Evolutionary conservation across 1,284 basidiomycete species (phyloP), one percentile per base, ranked within the genome.

Genomic region (Tilletia caries): DNA sequence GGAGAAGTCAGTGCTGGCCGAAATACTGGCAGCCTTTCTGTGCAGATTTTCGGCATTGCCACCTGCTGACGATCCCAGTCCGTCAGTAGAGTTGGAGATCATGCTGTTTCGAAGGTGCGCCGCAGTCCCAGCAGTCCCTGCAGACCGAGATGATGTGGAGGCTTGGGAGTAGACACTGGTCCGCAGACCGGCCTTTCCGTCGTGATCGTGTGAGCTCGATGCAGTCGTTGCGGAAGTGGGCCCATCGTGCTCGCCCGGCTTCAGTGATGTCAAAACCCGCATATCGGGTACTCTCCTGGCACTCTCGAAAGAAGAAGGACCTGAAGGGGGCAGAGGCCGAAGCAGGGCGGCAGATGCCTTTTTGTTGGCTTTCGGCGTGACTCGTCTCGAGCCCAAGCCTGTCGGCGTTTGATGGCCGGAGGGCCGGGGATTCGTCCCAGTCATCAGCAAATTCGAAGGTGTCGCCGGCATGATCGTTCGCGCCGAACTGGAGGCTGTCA

Each of bases 1-100:
- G 2, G 75, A 75, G 20, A 73, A 65, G 48, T 73, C 72, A 23
- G 73, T 73, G 8, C 48, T 25, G 8, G 48, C 48, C 10, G 48
- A 50, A 18, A 50, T 50, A 3, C 48, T 50, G 20, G 48, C 20
- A 8, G 13, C 48, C 23, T 25, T 50, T 18, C 20, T 50, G 48
- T 50, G 48, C 20, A 50, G 8, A 50, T 18, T 50, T 6, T n/a
- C 48, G 12, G 20, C 12, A 8, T 13, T 6, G 6, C 48, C 48
- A 41, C 37, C 37, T 6, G 37, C 37, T 41, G 37, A 41, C 6
- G 48, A 50, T 20, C 48, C 48, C 12, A 25, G 48, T 6, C 23
- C 23, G 20, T 25, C 48, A 13, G 18, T 50, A n/a, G 48, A 50
- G 20, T 25, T 50, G 48, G 23, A 25, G 20, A n/a, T 20, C 20